Base-by-base conservation (phyloP, 2,329 filamentous ascomycete genomes). In the Neurospora crassa region DNA sequence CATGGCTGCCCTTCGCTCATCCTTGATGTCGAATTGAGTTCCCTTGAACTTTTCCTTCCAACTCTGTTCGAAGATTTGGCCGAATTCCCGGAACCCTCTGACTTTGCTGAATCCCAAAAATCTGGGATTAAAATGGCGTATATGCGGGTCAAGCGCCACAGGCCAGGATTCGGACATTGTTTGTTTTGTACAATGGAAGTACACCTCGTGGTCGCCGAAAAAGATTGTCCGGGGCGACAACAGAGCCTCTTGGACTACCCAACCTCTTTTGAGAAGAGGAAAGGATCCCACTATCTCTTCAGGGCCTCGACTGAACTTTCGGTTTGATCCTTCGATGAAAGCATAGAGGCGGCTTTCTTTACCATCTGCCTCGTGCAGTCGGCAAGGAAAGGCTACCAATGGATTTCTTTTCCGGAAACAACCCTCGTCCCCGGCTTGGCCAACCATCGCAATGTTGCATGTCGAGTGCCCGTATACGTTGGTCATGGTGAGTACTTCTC, bases 401-500 rank as follows among this genome's bases (percentile, higher is more conserved):
- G 53, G 53, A 29, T 63, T 63, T 37, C 53, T 34, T 18, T 63
- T 7, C 53, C 53, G 53, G 53, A 63, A 63, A 63, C 53, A 63
- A 5, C 53, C 53, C 53, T 63, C 16, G 16, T 34, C 14, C 53
- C 53, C 53, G 16, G 53, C 53, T 16, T 63, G 24, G 11, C 53
- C 53, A 18, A 63, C 53, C 53, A 63, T 63, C 29, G 53, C 53
- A 11, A 63, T 63, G 29, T 63, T 63, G 53, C 53, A 63, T 37
- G 53, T 37, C 10, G 53, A 34, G 53, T 29, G 53, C 8, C 53
- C 53, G 24, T 71, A 71, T 5, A 70, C 53, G 40, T 69, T 67
- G 53, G 68, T 67, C 70, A 71, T 71, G 14, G 41, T 69, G 2
- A 47, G 37, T 1, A 69, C 68, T 43, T 71, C 70, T 42, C 40